Base-by-base conservation (phyloP, 1,139 yeast species). In the Geotrichum candidum region DNA sequence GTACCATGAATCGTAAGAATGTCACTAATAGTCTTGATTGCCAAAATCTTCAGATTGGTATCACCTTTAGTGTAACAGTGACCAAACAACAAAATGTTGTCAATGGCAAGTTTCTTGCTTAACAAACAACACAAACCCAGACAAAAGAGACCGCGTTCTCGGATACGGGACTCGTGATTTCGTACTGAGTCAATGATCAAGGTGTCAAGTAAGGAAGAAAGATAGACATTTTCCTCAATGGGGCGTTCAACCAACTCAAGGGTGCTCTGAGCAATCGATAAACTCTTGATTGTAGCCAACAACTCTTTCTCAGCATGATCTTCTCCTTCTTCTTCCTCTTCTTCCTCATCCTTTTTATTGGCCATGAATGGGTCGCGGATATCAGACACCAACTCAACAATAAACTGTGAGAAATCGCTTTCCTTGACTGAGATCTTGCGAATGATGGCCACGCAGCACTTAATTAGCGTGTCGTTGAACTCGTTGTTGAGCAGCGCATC, bases 311-410 rank as follows among this genome's bases (percentile, higher is more conserved):
- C 62, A 38, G 53, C 59, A 62, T 56, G 31, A 13, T 60, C 62
- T 27, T 56, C 58, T 15, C 50, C 59, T 18, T 48, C 57, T 18
- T 53, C 59, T 7, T 57, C 62, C 9, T 54, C 62, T 22, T 56
- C 54, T 41, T 62, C 67, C 25, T 65, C 68, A 9, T 67, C 70
- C 9, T 68, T 82, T 18, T 41, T 41, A 41, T n/a, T n/a, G 22
- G 48, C 18, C 48, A 41, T 41, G 18, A 41, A 41, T 3, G 48
- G 48, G 73, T 90, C 96, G 71, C 91, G 82, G 54, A 91, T 80
- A 78, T 92, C 97, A 50, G 91, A 86, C 51, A 91, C 85, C 27
- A 90, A 84, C 77, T 92, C 97, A n/a, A 88, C 84, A 23, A 90
- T 82, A 84, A 90, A 87, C 52, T 89, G 84, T 27, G 90, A 84